phyloP scores from a whole-genome alignment of 1,284 basidiomycete genomes.

The Fomitopsis palustris region DNA sequence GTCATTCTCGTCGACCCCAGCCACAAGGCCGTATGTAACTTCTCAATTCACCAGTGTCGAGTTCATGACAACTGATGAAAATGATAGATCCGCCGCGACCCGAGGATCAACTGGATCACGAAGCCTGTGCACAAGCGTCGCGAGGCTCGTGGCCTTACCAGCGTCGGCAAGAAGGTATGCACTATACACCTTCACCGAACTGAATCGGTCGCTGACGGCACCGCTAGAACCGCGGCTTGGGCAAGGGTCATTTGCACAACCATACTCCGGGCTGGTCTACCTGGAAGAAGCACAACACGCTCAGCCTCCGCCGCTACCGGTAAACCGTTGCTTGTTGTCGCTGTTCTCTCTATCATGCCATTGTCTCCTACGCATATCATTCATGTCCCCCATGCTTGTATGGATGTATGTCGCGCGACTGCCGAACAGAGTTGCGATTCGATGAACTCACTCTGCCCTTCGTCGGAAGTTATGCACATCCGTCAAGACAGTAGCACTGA shows the following conservation, averaged over 20 bases:
- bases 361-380: constrained; percentile 22
- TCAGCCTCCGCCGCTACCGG: constrained; percentile 97
- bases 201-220: constrained; percentile 8
- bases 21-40: constrained; percentile 87
- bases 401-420: constrained; percentile 30
- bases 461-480: no score
- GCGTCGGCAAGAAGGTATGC: constrained; percentile 88
- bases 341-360: constrained; percentile 26
- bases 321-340: constrained; percentile 43
- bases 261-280: constrained; percentile 88
- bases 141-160: constrained; percentile 96
- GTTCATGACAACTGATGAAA: no score
- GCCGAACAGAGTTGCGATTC: constrained; percentile 17
- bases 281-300: constrained; percentile 98
- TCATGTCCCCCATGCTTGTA: constrained; percentile 28
- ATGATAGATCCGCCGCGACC: constrained; percentile 83
- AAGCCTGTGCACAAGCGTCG: constrained; percentile 99
- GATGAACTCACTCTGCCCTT: not conserved
- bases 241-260: constrained; percentile 96
- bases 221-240: constrained; percentile 82
- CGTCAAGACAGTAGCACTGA: no score
- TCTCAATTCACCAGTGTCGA: no score
- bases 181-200: not conserved
- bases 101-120: constrained; percentile 98
- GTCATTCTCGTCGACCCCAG: constrained; percentile 96